phyloP scores from a whole-genome alignment of 23 red algal species.

The Cyanidioschyzon merolae region DNA sequence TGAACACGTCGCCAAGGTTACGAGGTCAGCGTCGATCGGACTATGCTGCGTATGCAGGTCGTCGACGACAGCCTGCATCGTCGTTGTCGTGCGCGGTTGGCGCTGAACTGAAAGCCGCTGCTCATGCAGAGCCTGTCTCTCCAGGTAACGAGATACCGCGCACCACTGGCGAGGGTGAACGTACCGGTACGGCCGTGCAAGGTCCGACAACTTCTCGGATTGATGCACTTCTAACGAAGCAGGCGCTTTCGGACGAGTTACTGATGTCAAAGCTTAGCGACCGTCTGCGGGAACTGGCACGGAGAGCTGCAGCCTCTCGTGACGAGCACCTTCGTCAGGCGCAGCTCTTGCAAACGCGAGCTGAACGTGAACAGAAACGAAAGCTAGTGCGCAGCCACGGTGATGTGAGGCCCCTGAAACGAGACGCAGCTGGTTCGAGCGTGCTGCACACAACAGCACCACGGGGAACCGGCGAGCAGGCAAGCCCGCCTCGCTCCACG shows the following conservation, averaged over 20 bases:
- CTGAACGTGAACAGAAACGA: slow-evolving; percentile 1
- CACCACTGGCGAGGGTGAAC: neutral
- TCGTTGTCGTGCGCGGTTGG: neutral
- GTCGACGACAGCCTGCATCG: neutral
- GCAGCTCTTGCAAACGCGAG: slow-evolving; percentile 12
- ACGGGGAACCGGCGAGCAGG: neutral
- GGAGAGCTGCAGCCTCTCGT: slow-evolving; percentile 23
- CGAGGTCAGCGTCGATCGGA: neutral
- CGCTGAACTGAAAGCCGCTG: neutral
- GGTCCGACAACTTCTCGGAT: neutral
- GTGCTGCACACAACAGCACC: neutral
- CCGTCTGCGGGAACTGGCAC: slow-evolving; percentile 12
- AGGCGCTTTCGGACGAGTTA: neutral
- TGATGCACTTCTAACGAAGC: neutral
- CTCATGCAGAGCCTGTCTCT: neutral
- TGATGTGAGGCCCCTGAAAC: neutral
- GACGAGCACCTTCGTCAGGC: slow-evolving; percentile 25
- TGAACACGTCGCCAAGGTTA: neutral
- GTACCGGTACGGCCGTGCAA: neutral
- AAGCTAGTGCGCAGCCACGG: neutral
- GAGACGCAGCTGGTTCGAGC: neutral
- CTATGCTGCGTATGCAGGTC: slow-evolving; percentile 8
- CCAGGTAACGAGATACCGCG: neutral
- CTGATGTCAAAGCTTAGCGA: neutral
- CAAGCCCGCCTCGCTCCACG: neutral